Percentiles rank a stretch among this genome's conserved stretches.
These are phyloP conservation scores for Salvia splendens DNA, from an alignment of 257 asterid species.

Conservation along the genomic window DNA sequence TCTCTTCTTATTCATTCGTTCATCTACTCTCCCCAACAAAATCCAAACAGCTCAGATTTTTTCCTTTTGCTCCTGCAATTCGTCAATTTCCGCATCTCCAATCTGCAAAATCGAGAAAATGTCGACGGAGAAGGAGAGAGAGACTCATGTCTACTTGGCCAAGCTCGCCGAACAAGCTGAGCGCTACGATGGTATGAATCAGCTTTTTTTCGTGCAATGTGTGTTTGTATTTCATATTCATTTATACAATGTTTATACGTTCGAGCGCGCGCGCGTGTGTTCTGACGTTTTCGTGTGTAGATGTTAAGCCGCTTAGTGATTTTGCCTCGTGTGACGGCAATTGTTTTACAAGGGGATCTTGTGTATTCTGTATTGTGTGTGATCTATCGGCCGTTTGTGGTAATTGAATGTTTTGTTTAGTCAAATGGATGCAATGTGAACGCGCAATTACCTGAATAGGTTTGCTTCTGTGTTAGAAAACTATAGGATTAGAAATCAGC, in stretches of 20 bases:
- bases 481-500: background rate
- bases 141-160: conserved; percentile 77
- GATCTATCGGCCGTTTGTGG: background rate
- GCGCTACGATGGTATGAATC: conserved; percentile 73
- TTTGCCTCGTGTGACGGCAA: background rate
- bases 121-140: conserved; percentile 76
- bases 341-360: conserved; percentile 32
- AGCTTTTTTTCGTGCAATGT: background rate
- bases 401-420: conserved; percentile 4
- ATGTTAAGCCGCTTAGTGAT: conserved; percentile 15
- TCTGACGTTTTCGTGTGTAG: conserved; percentile 2
- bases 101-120: conserved; percentile 34
- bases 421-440: conserved; percentile 21
- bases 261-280: background rate
- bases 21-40: conserved; percentile 28
- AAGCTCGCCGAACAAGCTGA: conserved; percentile 91
- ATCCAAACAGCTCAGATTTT: conserved; percentile 23
- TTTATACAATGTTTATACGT: background rate
- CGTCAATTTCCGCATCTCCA: conserved; percentile 30
- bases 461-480: too few species aligned
- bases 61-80: conserved; percentile 19
- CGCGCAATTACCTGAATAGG: conserved; percentile 19
- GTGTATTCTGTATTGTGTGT: background rate
- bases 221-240: background rate
- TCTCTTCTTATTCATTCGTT: background rate